Evolutionary conservation across 2,329 filamentous ascomycete species (phyloP).

Genomic region (Niveomyces coronatus): DNA sequence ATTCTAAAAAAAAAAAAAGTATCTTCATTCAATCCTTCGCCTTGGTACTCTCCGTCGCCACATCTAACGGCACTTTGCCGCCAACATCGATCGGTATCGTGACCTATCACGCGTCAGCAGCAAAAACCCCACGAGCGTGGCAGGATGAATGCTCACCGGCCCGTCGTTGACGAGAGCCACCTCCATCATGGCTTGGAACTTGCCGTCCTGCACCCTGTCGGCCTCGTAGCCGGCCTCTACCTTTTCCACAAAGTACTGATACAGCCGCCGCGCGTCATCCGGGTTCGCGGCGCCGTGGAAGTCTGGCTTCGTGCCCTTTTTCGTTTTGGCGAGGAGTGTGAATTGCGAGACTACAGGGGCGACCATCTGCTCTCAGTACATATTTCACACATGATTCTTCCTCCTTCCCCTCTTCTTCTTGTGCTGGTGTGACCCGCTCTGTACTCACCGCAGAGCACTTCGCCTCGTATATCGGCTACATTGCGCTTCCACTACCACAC

Average conservation of each 20-base stretch:
- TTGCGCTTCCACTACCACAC: conserved; percentile 70
- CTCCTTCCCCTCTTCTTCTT: too few species aligned
- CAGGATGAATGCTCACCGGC: too few species aligned
- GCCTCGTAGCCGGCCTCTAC: conserved; percentile 61
- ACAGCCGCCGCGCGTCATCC: conserved; percentile 69
- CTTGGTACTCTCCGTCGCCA: too few species aligned
- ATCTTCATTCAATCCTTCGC: too few species aligned
- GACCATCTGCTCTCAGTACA: too few species aligned
- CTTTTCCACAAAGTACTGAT: conserved; percentile 71
- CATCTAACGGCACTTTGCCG: too few species aligned
- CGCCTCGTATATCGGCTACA: conserved; percentile 79
- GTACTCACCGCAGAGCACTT: conserved; percentile 76
- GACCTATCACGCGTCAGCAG: neutral
- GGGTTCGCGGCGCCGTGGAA: conserved; percentile 81
- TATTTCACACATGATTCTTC: too few species aligned
- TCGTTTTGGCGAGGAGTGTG: conserved; percentile 84
- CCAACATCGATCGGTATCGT: too few species aligned
- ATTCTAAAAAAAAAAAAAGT: too few species aligned
- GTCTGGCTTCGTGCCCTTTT: conserved; percentile 90
- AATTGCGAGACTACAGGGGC: conserved; percentile 99
- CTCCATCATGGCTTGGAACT: conserved; percentile 99
- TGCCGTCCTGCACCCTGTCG: conserved; percentile 82
- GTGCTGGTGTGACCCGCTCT: too few species aligned
- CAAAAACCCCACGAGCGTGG: too few species aligned
- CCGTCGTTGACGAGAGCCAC: conserved; percentile 85